Percentiles rank a stretch among this genome's conserved stretches.
Conservation (phyloP, 2,329 filamentous ascomycete species). For the Emergomyces africanus region DNA sequence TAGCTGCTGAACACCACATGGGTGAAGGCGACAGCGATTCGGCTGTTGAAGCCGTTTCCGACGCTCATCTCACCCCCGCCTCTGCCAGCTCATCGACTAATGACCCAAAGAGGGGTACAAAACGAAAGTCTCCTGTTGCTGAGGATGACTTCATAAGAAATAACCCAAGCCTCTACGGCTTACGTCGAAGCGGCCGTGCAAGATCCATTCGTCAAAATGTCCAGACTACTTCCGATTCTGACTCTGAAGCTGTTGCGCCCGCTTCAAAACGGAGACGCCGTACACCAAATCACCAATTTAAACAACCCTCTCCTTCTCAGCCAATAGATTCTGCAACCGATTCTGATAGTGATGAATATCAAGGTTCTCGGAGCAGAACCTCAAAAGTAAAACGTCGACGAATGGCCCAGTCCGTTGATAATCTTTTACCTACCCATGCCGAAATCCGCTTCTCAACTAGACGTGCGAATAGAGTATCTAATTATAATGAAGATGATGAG, state of each 20-base stretch:
- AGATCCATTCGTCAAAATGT: slow-evolving; percentile 50
- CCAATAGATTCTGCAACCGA: slow-evolving; percentile 55
- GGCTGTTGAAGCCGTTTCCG: slow-evolving; percentile 49
- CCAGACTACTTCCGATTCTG: slow-evolving; percentile 51
- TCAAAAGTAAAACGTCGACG: slow-evolving; percentile 66
- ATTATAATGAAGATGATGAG: slow-evolving; percentile 55
- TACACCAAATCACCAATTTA: slow-evolving; percentile 30
- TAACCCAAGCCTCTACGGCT: slow-evolving; percentile 88
- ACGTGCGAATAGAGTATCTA: slow-evolving; percentile 61
- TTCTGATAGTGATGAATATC: slow-evolving; percentile 57
- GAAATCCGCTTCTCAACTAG: slow-evolving; percentile 90
- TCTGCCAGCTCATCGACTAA: slow-evolving; percentile 56
- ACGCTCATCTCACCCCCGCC: slow-evolving; percentile 43
- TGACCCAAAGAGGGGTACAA: slow-evolving; percentile 54
- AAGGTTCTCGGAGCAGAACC: slow-evolving; percentile 56
- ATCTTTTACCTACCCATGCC: slow-evolving; percentile 52
- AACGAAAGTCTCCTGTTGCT: slow-evolving; percentile 58
- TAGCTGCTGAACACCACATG: slow-evolving; percentile 42
- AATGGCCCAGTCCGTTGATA: slow-evolving; percentile 51
- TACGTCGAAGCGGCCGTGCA: slow-evolving; percentile 71
- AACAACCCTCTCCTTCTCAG: slow-evolving; percentile 32
- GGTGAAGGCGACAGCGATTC: slow-evolving; percentile 53
- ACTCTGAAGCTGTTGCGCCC: slow-evolving; percentile 54
- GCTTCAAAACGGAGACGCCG: slow-evolving; percentile 39
- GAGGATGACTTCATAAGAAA: slow-evolving; percentile 77